These are phyloP conservation scores for Bruguiera gymnorhiza DNA, from an alignment of 345 rosid genomes.

Conservation along the genomic window DNA sequence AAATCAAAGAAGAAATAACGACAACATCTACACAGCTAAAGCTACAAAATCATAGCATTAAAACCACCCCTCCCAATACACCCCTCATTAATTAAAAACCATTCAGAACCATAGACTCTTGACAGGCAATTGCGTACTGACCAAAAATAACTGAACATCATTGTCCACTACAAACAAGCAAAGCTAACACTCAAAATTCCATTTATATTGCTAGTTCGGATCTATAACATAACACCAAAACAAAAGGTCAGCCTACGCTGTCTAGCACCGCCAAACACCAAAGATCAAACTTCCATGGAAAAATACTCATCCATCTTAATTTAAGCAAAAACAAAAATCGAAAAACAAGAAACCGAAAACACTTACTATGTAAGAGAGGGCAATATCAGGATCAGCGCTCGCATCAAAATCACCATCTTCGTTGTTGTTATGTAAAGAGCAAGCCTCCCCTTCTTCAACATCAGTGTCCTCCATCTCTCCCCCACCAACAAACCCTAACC, in stretches of 20 bases:
- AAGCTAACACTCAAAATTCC: slow-evolving; percentile 10
- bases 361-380: slow-evolving; percentile 27
- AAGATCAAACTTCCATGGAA: not conserved
- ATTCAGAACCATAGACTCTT: slow-evolving; percentile 13
- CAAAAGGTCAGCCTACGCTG: slow-evolving; percentile 17
- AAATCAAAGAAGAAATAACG: not conserved
- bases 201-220: slow-evolving; percentile 11
- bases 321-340: not conserved
- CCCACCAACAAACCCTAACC: not conserved
- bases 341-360: not conserved
- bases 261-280: slow-evolving; percentile 1
- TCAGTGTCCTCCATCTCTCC: slow-evolving; percentile 8
- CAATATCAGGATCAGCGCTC: slow-evolving; percentile 18
- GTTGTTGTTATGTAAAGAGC: slow-evolving; percentile 5
- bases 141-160: slow-evolving; percentile 18
- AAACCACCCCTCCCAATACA: not conserved
- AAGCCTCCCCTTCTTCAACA: slow-evolving; percentile 16
- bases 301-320: not conserved
- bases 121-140: slow-evolving; percentile 8
- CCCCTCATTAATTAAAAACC: not conserved
- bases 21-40: slow-evolving; percentile 5
- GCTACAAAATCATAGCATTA: not conserved
- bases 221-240: slow-evolving; percentile 20
- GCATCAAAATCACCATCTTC: slow-evolving; percentile 28
- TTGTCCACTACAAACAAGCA: slow-evolving; percentile 13